phyloP scores from a whole-genome alignment of 2,329 filamentous ascomycete species.

The Aureobasidium sp. region DNA sequence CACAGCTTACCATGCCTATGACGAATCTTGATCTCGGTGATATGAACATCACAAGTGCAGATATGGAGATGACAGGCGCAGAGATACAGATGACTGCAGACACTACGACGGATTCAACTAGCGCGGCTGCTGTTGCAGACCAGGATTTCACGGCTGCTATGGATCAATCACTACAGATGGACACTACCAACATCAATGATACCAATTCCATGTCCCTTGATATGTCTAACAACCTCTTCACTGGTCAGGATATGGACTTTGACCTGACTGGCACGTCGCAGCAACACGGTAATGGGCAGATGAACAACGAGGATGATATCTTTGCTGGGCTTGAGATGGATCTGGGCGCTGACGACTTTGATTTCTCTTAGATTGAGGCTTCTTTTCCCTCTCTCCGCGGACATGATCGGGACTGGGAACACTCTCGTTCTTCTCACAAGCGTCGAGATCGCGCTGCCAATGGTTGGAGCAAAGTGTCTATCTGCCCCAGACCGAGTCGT shows the following conservation, averaged over 20 bases:
- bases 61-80: not conserved
- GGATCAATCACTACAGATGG: slow-evolving; percentile 9
- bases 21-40: slow-evolving; percentile 27
- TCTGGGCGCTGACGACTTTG: slow-evolving; percentile 28
- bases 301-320: slow-evolving; percentile 33
- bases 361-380: slow-evolving; percentile 19
- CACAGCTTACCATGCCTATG: slow-evolving; percentile 37
- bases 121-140: not conserved
- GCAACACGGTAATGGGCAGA: slow-evolving; percentile 20
- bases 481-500: not conserved
- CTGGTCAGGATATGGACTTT: slow-evolving; percentile 20
- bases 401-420: not conserved
- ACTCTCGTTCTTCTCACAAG: not conserved
- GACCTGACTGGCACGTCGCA: slow-evolving; percentile 26
- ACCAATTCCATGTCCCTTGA: slow-evolving; percentile 19
- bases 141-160: slow-evolving; percentile 6
- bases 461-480: not conserved
- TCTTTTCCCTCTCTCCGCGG: not conserved
- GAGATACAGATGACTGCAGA: not conserved
- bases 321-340: slow-evolving; percentile 34
- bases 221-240: slow-evolving; percentile 16
- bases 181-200: slow-evolving; percentile 14
- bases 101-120: not conserved
- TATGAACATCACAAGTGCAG: slow-evolving; percentile 22
- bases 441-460: not conserved